Percentiles rank a stretch among this genome's conserved stretches.
Evolutionary conservation across 768 basidiomycete genomes (phyloP).

Genomic region (Naematelia aurantialba): DNA sequence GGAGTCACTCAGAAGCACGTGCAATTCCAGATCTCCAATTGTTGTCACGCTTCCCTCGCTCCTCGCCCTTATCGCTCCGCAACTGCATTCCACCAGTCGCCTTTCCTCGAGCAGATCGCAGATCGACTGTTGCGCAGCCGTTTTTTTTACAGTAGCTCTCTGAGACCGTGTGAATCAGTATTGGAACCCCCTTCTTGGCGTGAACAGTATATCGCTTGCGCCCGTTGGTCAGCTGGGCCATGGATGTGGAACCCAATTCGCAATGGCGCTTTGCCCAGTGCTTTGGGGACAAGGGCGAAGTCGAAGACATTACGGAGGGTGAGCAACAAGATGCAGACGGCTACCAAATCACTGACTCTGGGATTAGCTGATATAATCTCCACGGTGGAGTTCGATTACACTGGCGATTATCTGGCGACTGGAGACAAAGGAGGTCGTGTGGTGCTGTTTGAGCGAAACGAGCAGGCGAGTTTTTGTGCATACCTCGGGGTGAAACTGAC

Average conservation of each 20-base stretch:
- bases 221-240: constrained; percentile 5
- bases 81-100: neutral
- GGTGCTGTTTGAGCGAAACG: constrained; percentile 96
- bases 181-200: neutral
- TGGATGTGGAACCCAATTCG: constrained; percentile 38
- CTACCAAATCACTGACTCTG: constrained; percentile 52
- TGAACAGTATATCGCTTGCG: neutral
- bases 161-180: too few relatives aligned
- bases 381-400: constrained; percentile 98
- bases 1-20: too few relatives aligned
- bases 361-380: constrained; percentile 96
- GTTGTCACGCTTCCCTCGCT: neutral
- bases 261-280: constrained; percentile 99
- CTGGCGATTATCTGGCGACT: constrained; percentile 97
- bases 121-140: too few relatives aligned
- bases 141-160: too few relatives aligned
- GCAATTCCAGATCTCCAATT: too few relatives aligned
- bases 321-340: constrained; percentile 25
- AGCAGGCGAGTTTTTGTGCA: constrained; percentile 63
- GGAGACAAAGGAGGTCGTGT: constrained; percentile 99
- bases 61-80: neutral
- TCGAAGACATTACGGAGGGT: constrained; percentile 99
- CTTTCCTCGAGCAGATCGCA: neutral
- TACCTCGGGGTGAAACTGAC: constrained; percentile 15
- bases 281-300: constrained; percentile 93